Base-by-base conservation (phyloP, 768 basidiomycete genomes). In the Lepiota subincarnata region DNA sequence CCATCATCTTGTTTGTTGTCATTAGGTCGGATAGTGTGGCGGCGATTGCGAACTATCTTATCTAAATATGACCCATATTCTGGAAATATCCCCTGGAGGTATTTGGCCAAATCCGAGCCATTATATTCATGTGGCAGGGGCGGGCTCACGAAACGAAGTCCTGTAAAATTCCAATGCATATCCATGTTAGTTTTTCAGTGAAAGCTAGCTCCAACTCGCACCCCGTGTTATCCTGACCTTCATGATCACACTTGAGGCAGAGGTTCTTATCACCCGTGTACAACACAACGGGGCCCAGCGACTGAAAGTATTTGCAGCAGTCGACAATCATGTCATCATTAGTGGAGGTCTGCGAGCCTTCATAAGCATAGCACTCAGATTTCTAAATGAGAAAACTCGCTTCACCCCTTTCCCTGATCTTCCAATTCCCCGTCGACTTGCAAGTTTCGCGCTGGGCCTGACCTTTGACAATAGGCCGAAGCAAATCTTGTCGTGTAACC, bases 231-330 rank as follows among this genome's bases (percentile, higher is more conserved):
- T 2, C 31, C 56, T 55, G 57, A 67, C 68, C 64, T 64, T 68
- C 61, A 12, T 60, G 57, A 42, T 62, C 51, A 18, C 59, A 62
- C 20, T 82, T 73, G 46, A 82, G 70, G 52, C 77, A 79, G 26
- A 92, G 67, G 58, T 86, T 86, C 43, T 79, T 83, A 67, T 92
- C 90, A 43, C 74, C 80, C 52, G 81, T 88, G 64, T 84, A 83
- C 40, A 90, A 59, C 48, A 78, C 70, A n/a, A 84, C 84, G 55
- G 67, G 72, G 41, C 61, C 67, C n/a, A 44, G 55, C 68, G 72
- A 36, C 59, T 66, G 50, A 85, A 60, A 89, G 65, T 83, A 86
- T 59, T 75, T 69, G 61, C 84, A 87, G 60, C 89, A 92, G 64
- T 92, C 91, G 48, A 87, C 67, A 60, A 93, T 89, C 36, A 86